phyloP scores from a whole-genome alignment of 441 rosid species.

The Sinapis alba region DNA sequence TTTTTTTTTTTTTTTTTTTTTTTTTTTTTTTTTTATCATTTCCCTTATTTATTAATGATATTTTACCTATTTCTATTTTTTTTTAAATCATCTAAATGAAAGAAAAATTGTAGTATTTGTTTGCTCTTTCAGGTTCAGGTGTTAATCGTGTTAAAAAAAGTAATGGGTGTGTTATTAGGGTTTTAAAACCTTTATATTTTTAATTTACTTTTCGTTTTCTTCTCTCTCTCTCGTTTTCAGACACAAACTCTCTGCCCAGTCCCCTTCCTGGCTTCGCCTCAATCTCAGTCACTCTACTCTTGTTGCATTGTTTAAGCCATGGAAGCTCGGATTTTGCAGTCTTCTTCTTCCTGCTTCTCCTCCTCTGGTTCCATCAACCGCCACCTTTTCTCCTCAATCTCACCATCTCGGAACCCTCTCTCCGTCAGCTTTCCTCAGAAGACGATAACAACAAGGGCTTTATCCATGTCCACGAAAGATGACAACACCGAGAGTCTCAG shows the following conservation, averaged over 20 bases:
- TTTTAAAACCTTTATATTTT: background rate
- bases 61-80: background rate
- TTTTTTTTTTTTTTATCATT: too few relatives aligned
- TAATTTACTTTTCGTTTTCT: background rate
- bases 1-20: too few relatives aligned
- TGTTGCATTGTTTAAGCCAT: constrained; percentile 12
- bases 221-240: background rate
- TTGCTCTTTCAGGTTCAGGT: background rate
- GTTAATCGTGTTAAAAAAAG: background rate
- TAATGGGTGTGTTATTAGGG: constrained; percentile 15
- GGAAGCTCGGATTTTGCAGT: constrained; percentile 34
- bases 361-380: constrained; percentile 21
- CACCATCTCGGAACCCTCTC: constrained; percentile 10
- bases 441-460: constrained; percentile 11
- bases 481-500: constrained; percentile 50
- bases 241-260: background rate
- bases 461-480: constrained; percentile 41
- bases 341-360: constrained; percentile 6
- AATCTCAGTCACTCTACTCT: background rate
- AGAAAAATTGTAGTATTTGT: background rate
- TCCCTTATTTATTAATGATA: background rate
- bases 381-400: constrained; percentile 17
- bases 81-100: background rate
- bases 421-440: constrained; percentile 11
- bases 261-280: constrained; percentile 20